Conservation (phyloP, 495 filamentous ascomycete genomes). For the Copromyces sp. region DNA sequence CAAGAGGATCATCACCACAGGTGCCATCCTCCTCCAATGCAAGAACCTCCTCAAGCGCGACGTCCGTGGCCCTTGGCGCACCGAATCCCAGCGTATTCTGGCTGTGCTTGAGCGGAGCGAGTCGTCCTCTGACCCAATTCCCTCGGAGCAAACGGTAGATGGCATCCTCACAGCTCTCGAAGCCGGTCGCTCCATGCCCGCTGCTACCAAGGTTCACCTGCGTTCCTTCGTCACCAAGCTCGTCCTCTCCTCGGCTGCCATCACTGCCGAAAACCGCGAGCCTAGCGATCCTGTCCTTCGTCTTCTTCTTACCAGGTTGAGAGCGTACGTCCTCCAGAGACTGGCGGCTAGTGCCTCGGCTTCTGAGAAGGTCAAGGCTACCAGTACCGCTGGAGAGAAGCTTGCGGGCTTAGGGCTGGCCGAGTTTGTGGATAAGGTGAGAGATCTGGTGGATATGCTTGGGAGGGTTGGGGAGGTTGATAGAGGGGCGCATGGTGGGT, state of each 20-base stretch:
- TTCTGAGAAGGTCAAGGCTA: conserved; percentile 70
- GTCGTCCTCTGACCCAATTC: conserved; percentile 27
- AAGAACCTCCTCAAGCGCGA: conserved; percentile 95
- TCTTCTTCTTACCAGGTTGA: conserved; percentile 65
- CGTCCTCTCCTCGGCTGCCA: conserved; percentile 29
- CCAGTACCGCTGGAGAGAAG: conserved; percentile 72
- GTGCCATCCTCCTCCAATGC: conserved; percentile 75
- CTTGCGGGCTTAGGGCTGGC: conserved; percentile 70
- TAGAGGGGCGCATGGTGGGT: conserved; percentile 61
- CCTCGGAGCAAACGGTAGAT: conserved; percentile 45
- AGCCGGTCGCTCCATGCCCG: conserved; percentile 70
- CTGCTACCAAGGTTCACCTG: conserved; percentile 49
- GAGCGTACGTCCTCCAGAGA: conserved; percentile 64
- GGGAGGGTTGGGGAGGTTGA: conserved; percentile 68
- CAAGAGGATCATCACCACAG: conserved; percentile 66
- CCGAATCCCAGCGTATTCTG: conserved; percentile 69
- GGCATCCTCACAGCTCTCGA: conserved; percentile 71
- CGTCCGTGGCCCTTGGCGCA: conserved; percentile 79
- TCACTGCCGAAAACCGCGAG: conserved; percentile 21
- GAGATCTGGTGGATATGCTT: conserved; percentile 70
- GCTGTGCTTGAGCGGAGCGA: conserved; percentile 36
- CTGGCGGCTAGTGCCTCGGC: conserved; percentile 60
- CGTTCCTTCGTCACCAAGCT: conserved; percentile 42
- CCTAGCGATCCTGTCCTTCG: conserved; percentile 71
- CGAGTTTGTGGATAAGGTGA: conserved; percentile 82